Conservation (phyloP, 2,329 filamentous ascomycete species). For the Penicillium sp. region DNA sequence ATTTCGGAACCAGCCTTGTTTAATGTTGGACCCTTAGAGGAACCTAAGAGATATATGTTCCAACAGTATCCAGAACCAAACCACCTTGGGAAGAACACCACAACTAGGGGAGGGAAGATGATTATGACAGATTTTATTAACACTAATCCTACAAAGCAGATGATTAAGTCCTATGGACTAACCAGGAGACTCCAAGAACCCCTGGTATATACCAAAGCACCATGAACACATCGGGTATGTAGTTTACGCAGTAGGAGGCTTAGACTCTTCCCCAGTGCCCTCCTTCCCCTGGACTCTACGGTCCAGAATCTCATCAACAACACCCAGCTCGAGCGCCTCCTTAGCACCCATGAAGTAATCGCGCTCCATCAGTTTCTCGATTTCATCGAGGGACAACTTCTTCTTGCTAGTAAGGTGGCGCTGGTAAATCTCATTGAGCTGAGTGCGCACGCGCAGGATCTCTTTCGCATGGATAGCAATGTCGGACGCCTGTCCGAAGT, state of each 20-base stretch:
- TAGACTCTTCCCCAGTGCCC: constrained; percentile 20
- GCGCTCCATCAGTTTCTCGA: constrained; percentile 93
- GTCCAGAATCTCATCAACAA: constrained; percentile 83
- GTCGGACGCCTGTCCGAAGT: constrained; percentile 66
- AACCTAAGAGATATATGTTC: neutral
- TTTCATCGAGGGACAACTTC: constrained; percentile 71
- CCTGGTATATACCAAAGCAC: neutral
- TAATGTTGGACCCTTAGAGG: too few species aligned
- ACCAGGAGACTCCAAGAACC: neutral
- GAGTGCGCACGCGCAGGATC: constrained; percentile 79
- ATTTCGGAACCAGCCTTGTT: neutral
- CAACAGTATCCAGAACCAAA: neutral
- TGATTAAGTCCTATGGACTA: neutral
- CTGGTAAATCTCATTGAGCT: constrained; percentile 88
- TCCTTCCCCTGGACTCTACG: constrained; percentile 32
- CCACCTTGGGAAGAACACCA: neutral
- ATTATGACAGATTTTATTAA: neutral
- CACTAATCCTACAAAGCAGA: neutral
- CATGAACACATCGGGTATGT: neutral
- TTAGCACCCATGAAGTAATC: constrained; percentile 90
- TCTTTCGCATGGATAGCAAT: constrained; percentile 98
- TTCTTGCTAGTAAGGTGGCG: constrained; percentile 70
- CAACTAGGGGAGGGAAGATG: neutral
- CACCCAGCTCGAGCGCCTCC: constrained; percentile 84
- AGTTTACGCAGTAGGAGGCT: constrained; percentile 18